Percentiles rank a stretch among this genome's conserved stretches.
phyloP scores from a whole-genome alignment of 2,329 filamentous ascomycete species.

The Paraconiothyrium sp. region DNA sequence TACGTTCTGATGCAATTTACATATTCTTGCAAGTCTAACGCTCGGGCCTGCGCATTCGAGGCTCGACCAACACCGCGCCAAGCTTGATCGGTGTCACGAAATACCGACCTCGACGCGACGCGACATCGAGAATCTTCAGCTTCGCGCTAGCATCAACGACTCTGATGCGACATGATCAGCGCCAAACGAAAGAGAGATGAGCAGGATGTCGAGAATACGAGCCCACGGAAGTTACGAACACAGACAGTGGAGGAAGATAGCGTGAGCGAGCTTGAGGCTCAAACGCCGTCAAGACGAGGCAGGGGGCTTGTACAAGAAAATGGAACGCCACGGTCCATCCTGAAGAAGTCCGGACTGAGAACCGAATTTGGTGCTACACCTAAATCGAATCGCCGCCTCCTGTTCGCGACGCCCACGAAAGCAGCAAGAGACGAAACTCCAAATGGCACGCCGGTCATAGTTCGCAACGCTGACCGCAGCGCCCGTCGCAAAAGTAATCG shows the following conservation, averaged over 20 bases:
- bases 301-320: constrained; percentile 33
- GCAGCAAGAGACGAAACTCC: constrained; percentile 42
- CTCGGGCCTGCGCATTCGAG: not conserved
- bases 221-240: constrained; percentile 39
- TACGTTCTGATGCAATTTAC: too few relatives aligned
- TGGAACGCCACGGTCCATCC: constrained; percentile 45
- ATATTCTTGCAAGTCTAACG: not conserved
- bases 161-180: constrained; percentile 36
- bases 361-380: constrained; percentile 49
- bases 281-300: constrained; percentile 43
- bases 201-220: constrained; percentile 30
- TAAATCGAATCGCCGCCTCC: constrained; percentile 55
- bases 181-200: constrained; percentile 42
- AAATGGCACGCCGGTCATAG: constrained; percentile 68
- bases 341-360: constrained; percentile 40
- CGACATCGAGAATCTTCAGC: constrained; percentile 34
- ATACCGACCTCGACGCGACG: constrained; percentile 13
- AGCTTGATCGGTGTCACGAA: constrained; percentile 20
- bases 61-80: constrained; percentile 8
- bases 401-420: constrained; percentile 58
- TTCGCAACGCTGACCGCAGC: constrained; percentile 81
- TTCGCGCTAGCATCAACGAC: constrained; percentile 15
- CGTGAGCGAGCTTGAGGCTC: constrained; percentile 31
- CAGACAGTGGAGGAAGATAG: constrained; percentile 25
- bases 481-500: constrained; percentile 86